A percentile compares a stretch with the other conserved stretches of the same genome.
Evolutionary conservation across 306 rosid species (phyloP).

Genomic region (Prunus mongolica): DNA sequence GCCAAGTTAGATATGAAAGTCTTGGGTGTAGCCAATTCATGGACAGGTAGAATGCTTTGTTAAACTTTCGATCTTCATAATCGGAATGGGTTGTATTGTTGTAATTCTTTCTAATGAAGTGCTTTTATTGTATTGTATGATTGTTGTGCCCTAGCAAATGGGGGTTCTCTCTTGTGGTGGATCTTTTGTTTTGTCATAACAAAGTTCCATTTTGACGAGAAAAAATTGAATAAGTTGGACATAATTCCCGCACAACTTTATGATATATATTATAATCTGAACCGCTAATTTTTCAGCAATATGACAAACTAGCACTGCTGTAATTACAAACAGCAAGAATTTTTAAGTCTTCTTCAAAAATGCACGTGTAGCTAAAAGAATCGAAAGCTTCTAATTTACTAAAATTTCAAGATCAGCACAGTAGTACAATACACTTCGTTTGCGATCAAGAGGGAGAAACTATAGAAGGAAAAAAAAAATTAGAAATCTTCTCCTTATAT

Average conservation of each 20-base stretch:
- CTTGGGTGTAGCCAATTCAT: neutral
- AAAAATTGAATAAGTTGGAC: neutral
- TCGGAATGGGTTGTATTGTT: no score
- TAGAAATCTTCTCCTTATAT: slow-evolving; percentile 2
- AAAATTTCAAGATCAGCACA: neutral
- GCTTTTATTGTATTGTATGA: no score
- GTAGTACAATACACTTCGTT: neutral
- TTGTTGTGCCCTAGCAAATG: no score
- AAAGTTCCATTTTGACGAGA: no score
- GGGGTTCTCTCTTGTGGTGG: no score
- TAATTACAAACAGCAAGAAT: neutral
- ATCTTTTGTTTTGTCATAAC: no score
- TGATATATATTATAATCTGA: neutral
- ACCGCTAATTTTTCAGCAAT: neutral
- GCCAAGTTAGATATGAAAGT: neutral
- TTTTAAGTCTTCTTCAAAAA: neutral
- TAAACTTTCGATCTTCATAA: no score
- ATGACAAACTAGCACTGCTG: neutral
- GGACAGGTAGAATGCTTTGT: neutral
- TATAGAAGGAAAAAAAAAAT: neutral
- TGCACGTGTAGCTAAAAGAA: neutral
- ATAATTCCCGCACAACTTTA: neutral
- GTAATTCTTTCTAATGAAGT: no score
- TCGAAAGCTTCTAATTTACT: neutral
- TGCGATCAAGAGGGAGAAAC: neutral